Evolutionary conservation across 1,284 basidiomycete genomes (phyloP), one percentile per base, ranked within the genome.

Genomic region (Rhizopogon hawkerae): DNA sequence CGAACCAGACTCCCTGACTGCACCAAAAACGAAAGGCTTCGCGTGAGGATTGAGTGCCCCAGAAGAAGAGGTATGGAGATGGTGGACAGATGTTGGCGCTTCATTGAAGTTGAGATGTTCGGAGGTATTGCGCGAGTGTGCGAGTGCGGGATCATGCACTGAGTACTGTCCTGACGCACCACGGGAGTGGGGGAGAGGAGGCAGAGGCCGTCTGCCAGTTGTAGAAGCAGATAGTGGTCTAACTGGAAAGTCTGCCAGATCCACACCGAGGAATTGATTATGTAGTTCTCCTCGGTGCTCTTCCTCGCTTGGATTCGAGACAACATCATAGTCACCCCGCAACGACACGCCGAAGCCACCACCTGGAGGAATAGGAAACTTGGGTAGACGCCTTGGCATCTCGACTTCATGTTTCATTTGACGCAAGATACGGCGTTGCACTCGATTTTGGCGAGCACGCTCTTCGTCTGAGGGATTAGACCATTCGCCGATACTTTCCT

Each of bases 401-500:
- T 77, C 72, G 9, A 71, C 62, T 49, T 76, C 71, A 31, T 66
- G 67, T 31, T 71, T 67, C 49, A 69, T 67, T 41, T 74, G 74
- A 10, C 77, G 76, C 51, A 77, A 69, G 51, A 77, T 63, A 44
- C 83, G 79, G 36, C 81, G 78, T 37, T 83, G 76, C 24, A 77
- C 66, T 36, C 85, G 78, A 31, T 76, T 68, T 55, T 81, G 80
- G 24, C 86, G 77, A 2, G 83, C 87, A 33, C 82, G 75, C 61
- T 90, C 87, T 65, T 90, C 87, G 58, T 90, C 87, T 10, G 87
- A 90, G 14, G 87, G 87, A 59, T 90, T 90, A n/a, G 87, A 90
- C 77, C 78, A 90, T 69, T 90, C 87, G 26, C 85, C 87, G 46
- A 88, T 83, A 57, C 85, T 89, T 82, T 86, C 69, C 64, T 67